Evolutionary conservation across 2,329 filamentous ascomycete species (phyloP).

Genomic region (Plenodomus tracheiphilus): DNA sequence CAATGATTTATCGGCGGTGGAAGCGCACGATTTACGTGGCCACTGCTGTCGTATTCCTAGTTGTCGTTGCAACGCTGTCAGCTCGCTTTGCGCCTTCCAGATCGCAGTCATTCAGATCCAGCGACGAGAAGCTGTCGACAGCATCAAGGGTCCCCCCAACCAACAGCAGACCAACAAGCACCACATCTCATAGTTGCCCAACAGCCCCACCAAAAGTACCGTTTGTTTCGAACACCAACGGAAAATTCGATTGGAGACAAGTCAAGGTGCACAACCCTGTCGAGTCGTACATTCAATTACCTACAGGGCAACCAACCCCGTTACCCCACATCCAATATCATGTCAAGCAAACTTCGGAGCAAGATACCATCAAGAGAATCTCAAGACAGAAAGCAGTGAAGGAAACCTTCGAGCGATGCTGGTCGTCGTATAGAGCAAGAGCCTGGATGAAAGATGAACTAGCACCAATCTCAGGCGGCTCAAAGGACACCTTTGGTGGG

Average conservation of each 20-base stretch:
- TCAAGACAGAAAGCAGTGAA: slow-evolving; percentile 28
- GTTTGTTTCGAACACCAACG: neutral
- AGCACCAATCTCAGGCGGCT: slow-evolving; percentile 45
- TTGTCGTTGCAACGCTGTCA: neutral
- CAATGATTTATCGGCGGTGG: neutral
- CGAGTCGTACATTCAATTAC: slow-evolving; percentile 5
- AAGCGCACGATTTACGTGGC: neutral
- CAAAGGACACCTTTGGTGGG: slow-evolving; percentile 48
- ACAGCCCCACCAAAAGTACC: neutral
- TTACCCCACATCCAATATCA: no score
- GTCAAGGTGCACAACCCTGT: slow-evolving; percentile 6
- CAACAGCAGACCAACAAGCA: neutral
- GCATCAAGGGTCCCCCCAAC: neutral
- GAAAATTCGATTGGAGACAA: neutral
- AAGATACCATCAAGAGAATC: neutral
- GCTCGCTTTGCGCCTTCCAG: neutral
- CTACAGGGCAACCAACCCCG: neutral
- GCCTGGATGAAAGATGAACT: slow-evolving; percentile 55
- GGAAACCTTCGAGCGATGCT: slow-evolving; percentile 38
- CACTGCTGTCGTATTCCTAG: neutral
- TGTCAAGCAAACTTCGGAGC: no score
- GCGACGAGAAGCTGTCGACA: neutral
- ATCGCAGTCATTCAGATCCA: neutral
- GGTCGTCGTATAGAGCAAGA: slow-evolving; percentile 55
- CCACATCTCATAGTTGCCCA: neutral